Evolutionary conservation across 352 stramenopile species (phyloP), one percentile per base, ranked within the genome.

Genomic region (Phytophthora sojae): DNA sequence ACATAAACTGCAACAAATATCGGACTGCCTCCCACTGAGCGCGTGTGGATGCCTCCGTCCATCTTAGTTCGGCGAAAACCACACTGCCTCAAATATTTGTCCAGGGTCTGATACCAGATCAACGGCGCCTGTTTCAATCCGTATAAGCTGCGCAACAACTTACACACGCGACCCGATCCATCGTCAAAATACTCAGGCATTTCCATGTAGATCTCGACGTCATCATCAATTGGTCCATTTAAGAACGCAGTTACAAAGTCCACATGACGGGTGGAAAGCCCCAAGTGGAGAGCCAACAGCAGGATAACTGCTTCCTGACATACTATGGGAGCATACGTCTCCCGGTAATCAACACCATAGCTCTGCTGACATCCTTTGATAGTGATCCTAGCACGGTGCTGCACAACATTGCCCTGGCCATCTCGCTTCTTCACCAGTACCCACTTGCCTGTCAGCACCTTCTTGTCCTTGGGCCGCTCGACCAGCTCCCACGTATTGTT

Each of bases 1-100:
- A 68, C 61, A 32, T 68, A 67, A 0, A 67, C 61, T 15, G 51
- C 23, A 11, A 67, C 37, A 50, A 61, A 61, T 30, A 66, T 59
- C 9, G 49, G 21, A 4, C 30, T 59, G 0, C 49, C 58, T 57
- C 47, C 47, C 58, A 65, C 58, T 53, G 58, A 42, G 14, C 58
- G 26, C 0, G 19, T 30, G 47, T 57, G 57, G 11, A 65, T 11
- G 9, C 49, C 59, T 25, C 50, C 35, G 29, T 58, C 59, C 59
- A 66, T 66, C 35, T 66, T 66, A 5, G 32, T 15, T 0, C 59
- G 30, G 30, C 14, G 19, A 21, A 58, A 57, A 2, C 49, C 60
- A 23, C 58, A 65, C 3, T 5, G 7, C 4, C 50, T 44, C 7
- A 67, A 17, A 30, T 67, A 59, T 17, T 58, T 52, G 35, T 67